A percentile compares a stretch with the other conserved stretches of the same genome.
These are phyloP conservation scores for Scytalidium sp. DNA, from an alignment of 2,329 filamentous ascomycete species.

Conservation along the genomic window DNA sequence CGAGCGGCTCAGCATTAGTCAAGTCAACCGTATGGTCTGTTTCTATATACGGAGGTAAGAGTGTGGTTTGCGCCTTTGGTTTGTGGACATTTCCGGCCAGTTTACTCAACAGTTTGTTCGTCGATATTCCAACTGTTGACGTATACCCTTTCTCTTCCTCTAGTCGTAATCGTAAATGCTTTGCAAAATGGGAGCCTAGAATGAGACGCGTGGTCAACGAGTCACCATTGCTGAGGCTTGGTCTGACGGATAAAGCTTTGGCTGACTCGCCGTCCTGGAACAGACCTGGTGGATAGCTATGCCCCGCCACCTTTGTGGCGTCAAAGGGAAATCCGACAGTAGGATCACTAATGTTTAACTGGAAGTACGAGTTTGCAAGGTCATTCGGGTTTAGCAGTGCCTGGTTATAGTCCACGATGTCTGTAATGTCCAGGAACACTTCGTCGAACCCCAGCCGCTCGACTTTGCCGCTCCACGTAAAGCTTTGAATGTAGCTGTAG, in stretches of 20 bases:
- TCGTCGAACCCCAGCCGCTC: constrained; percentile 91
- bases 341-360: constrained; percentile 69
- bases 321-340: constrained; percentile 80
- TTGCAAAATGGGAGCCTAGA: constrained; percentile 78
- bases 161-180: constrained; percentile 67
- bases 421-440: constrained; percentile 70
- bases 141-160: constrained; percentile 81
- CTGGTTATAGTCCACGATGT: constrained; percentile 81
- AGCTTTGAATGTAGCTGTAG: constrained; percentile 67
- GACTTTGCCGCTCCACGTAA: constrained; percentile 74
- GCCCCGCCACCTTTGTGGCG: constrained; percentile 64
- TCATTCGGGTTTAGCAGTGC: constrained; percentile 65
- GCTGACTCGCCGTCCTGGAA: constrained; percentile 6
- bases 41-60: constrained; percentile 60
- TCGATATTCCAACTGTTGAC: constrained; percentile 82
- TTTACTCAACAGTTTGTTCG: constrained; percentile 83
- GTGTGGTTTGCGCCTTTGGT: constrained; percentile 80
- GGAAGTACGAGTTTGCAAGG: constrained; percentile 72
- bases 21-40: constrained; percentile 21
- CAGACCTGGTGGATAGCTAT: constrained; percentile 22
- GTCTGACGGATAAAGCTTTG: constrained; percentile 39
- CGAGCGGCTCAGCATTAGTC: constrained; percentile 1
- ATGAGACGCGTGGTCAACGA: constrained; percentile 51
- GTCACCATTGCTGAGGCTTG: constrained; percentile 3
- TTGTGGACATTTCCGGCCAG: constrained; percentile 82